phyloP scores from a whole-genome alignment of 2,329 filamentous ascomycete species.

The Calonectria pseudoturangicola region DNA sequence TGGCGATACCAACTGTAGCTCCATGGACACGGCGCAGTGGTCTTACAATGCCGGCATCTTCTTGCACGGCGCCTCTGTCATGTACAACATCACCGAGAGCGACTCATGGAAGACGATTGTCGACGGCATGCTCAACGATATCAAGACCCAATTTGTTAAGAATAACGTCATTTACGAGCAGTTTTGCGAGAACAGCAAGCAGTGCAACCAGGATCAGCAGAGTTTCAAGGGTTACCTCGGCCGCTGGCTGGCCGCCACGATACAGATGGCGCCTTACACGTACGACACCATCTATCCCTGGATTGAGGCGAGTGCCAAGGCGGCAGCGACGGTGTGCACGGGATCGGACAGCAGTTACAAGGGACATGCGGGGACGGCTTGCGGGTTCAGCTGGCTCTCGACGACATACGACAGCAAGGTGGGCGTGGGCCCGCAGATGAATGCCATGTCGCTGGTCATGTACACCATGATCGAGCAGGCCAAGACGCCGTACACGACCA shows the following conservation, averaged over 20 bases:
- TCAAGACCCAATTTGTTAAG: conserved; percentile 72
- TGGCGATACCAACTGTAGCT: conserved; percentile 65
- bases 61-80: conserved; percentile 76
- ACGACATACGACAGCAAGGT: conserved; percentile 73
- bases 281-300: conserved; percentile 69
- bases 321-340: conserved; percentile 71
- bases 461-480: conserved; percentile 72
- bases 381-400: conserved; percentile 80
- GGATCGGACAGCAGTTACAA: conserved; percentile 67
- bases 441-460: conserved; percentile 77
- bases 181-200: conserved; percentile 76
- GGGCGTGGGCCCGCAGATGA: conserved; percentile 83
- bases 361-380: conserved; percentile 76
- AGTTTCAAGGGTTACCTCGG: conserved; percentile 85
- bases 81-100: conserved; percentile 76
- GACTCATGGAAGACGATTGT: conserved; percentile 74
- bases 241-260: conserved; percentile 77
- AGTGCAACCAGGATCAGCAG: conserved; percentile 82
- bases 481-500: conserved; percentile 68
- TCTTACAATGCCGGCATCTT: conserved; percentile 82
- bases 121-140: conserved; percentile 73
- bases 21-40: conserved; percentile 77
- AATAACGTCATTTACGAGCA: conserved; percentile 76
- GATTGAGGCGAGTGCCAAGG: conserved; percentile 70
- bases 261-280: conserved; percentile 73